Percentiles rank a stretch among this genome's conserved stretches.
phyloP scores from a whole-genome alignment of 73 alveolate species.

The Uronychia setigera region DNA sequence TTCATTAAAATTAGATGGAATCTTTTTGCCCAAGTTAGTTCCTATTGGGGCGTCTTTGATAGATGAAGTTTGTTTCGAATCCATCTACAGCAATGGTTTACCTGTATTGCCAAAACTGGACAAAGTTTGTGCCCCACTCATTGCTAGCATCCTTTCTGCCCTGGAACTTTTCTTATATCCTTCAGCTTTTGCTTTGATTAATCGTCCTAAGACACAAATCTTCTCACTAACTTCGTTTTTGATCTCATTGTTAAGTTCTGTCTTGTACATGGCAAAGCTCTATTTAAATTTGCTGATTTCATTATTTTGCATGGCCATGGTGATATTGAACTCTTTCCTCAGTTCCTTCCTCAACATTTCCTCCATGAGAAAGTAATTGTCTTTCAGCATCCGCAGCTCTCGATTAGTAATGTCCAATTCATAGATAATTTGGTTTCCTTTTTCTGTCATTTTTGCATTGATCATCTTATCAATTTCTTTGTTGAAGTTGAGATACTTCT shows the following conservation, averaged over 20 bases:
- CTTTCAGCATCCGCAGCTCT: conserved; percentile 57
- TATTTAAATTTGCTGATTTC: conserved; percentile 17
- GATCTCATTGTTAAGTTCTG: conserved; percentile 38
- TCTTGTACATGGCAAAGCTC: conserved; percentile 25
- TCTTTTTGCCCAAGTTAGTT: too few species aligned
- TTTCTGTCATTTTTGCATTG: conserved; percentile 30
- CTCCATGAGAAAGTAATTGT: conserved; percentile 44
- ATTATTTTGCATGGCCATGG: conserved; percentile 16
- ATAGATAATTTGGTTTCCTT: conserved; percentile 45
- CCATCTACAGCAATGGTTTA: too few species aligned
- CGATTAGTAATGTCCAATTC: conserved; percentile 41
- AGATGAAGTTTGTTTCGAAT: too few species aligned
- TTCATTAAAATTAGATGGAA: background rate
- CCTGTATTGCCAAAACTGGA: too few species aligned
- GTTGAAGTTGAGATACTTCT: conserved; percentile 26
- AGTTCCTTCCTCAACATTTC: conserved; percentile 7
- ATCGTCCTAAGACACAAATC: background rate
- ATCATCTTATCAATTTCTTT: conserved; percentile 25
- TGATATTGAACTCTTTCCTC: background rate
- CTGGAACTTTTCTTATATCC: background rate
- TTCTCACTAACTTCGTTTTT: conserved; percentile 46
- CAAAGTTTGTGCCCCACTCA: too few species aligned
- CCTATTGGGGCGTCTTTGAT: too few species aligned
- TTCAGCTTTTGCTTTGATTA: background rate
- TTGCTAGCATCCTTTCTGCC: background rate